Evolutionary conservation across 2,329 filamentous ascomycete species (phyloP).

Genomic region (Fulvia fulva): DNA sequence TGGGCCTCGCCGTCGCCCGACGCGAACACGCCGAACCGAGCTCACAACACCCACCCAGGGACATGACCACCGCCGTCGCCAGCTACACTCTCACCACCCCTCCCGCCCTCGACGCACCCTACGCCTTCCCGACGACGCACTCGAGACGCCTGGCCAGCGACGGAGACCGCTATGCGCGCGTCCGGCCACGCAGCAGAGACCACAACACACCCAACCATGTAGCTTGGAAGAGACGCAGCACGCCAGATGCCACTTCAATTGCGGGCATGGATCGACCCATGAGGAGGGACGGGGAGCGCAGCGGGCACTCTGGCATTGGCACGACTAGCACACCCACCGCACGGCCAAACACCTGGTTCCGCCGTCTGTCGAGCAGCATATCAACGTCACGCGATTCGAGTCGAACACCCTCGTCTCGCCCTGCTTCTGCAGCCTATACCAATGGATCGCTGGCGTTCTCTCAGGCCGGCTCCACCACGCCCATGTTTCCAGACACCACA

Average conservation of each 20-base stretch:
- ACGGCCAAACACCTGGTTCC: constrained; percentile 55
- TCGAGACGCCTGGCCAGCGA: constrained; percentile 15
- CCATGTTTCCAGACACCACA: constrained; percentile 52
- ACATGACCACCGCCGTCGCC: constrained; percentile 22
- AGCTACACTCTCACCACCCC: constrained; percentile 17
- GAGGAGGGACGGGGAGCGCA: constrained; percentile 9
- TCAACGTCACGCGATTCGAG: constrained; percentile 33
- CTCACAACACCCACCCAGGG: constrained; percentile 11
- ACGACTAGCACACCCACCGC: background rate
- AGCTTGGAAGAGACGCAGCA: constrained; percentile 15
- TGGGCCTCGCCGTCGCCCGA: constrained; percentile 41
- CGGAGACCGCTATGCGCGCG: constrained; percentile 10
- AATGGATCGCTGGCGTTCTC: constrained; percentile 46
- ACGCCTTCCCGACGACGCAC: constrained; percentile 3
- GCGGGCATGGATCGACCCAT: constrained; percentile 18
- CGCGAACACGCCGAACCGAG: constrained; percentile 10
- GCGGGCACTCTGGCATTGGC: background rate
- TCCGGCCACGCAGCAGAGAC: constrained; percentile 7
- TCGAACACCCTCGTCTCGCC: constrained; percentile 57
- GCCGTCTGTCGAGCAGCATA: constrained; percentile 55
- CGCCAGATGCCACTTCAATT: constrained; percentile 13
- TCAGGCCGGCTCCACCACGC: constrained; percentile 54
- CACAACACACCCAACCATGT: background rate
- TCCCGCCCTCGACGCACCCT: constrained; percentile 8
- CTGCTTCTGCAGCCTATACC: constrained; percentile 62